phyloP scores from a whole-genome alignment of 495 filamentous ascomycete genomes.

The Podospora pseudopauciseta region DNA sequence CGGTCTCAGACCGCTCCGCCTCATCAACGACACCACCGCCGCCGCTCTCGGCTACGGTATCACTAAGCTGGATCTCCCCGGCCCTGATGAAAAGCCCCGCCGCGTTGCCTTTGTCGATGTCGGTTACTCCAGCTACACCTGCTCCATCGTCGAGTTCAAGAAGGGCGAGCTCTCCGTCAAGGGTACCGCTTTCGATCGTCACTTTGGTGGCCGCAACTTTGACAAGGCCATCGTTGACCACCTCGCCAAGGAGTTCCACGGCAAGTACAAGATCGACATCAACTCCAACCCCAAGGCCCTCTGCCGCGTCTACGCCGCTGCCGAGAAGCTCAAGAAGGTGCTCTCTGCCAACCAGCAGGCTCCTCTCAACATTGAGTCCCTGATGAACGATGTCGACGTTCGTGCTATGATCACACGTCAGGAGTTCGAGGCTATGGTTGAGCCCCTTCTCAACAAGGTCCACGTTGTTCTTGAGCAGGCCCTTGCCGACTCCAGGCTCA shows the following conservation, averaged over 20 bases:
- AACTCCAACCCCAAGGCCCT: conserved; percentile 81
- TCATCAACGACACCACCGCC: conserved; percentile 98
- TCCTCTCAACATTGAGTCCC: conserved; percentile 95
- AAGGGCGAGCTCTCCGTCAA: conserved; percentile 96
- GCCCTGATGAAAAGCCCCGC: conserved; percentile 85
- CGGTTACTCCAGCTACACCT: conserved; percentile 92
- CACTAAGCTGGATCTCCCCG: conserved; percentile 90
- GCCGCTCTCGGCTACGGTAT: conserved; percentile 96
- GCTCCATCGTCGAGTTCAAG: conserved; percentile 90
- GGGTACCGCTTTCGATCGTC: conserved; percentile 87
- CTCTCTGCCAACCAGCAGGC: conserved; percentile 91
- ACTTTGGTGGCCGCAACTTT: conserved; percentile 97
- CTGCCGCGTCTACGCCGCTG: conserved; percentile 77
- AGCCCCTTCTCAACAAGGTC: conserved; percentile 75
- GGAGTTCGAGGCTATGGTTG: conserved; percentile 85
- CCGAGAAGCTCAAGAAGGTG: conserved; percentile 99
- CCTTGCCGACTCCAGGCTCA: conserved; percentile 85
- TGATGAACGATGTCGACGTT: conserved; percentile 98
- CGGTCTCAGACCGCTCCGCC: conserved; percentile 82
- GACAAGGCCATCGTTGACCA: conserved; percentile 92
- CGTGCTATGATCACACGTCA: conserved; percentile 85
- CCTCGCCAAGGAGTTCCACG: conserved; percentile 90
- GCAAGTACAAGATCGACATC: conserved; percentile 90
- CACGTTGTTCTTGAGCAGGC: conserved; percentile 79
- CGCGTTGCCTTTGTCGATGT: conserved; percentile 94